Evolutionary conservation across 1,284 basidiomycete species (phyloP), one percentile per base, ranked within the genome.

Genomic region (Ustilago nuda): DNA sequence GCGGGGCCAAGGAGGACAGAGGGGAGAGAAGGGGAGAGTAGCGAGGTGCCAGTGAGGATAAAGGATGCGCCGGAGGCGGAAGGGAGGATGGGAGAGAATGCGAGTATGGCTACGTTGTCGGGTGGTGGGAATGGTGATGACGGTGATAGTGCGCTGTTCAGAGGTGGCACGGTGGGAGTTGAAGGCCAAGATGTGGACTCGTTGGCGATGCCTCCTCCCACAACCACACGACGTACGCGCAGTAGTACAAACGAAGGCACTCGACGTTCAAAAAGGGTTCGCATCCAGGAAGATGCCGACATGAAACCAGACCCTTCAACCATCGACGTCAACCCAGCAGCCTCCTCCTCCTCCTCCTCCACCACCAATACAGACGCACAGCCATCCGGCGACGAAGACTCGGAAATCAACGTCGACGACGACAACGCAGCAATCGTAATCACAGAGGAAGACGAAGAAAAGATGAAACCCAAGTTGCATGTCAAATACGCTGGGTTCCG

Each of bases 401-500:
- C 9, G 23, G 23, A 0, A 19, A 48, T 9, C 48, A 57, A 32
- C 43, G 56, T 32, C 5, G 36, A 64, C 19, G 56, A 48, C 17
- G 61, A 59, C 35, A 62, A 70, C 17, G 63, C 61, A 8, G 60
- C 69, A 4, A 75, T 76, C 50, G 43, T 52, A 3, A 66, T 78
- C 37, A 75, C 76, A 15, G 66, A 72, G 51, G 75, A 78, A 30
- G 75, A 78, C 59, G 71, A 78, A 30, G 75, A 78, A 50, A 78
- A 71, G 61, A 78, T 71, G 75, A 78, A 78, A 50, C 75, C 72
- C 9, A 75, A 67, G 43, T 43, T 78, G 17, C 65, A 66, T 12
- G 69, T 72, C 54, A 69, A 67, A 56, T 79, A 79, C 46, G 72
- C 78, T 4, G 78, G 78, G 1, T 79, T 79, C 53, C 64, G 75